Evolutionary conservation across 2,329 filamentous ascomycete genomes (phyloP).

Genomic region (Mycosphaerella sp.): DNA sequence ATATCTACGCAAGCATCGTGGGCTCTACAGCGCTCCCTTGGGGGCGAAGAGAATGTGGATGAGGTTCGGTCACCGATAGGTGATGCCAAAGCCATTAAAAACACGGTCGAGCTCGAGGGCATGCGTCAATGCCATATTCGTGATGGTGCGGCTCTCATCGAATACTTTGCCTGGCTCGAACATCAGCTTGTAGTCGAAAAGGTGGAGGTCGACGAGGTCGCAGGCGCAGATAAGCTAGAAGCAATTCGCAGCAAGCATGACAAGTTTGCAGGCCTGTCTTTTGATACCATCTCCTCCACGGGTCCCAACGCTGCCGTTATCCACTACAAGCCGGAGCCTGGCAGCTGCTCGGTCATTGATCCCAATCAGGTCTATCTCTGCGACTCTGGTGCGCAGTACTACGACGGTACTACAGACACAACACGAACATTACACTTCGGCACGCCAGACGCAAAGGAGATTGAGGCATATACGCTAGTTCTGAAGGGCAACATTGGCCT

Average conservation of each 20-base stretch:
- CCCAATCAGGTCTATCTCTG: slow-evolving; percentile 84
- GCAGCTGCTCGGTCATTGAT: slow-evolving; percentile 75
- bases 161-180: slow-evolving; percentile 97
- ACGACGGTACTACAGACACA: slow-evolving; percentile 92
- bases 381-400: slow-evolving; percentile 94
- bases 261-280: slow-evolving; percentile 82
- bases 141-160: slow-evolving; percentile 81
- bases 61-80: slow-evolving; percentile 80
- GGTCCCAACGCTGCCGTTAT: slow-evolving; percentile 91
- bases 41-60: slow-evolving; percentile 77
- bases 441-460: slow-evolving; percentile 73
- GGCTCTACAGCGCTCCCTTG: slow-evolving; percentile 80
- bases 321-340: slow-evolving; percentile 85
- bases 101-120: slow-evolving; percentile 77
- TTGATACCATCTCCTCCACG: slow-evolving; percentile 92
- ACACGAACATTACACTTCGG: slow-evolving; percentile 92
- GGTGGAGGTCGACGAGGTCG: slow-evolving; percentile 72
- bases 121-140: slow-evolving; percentile 93
- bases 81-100: slow-evolving; percentile 93
- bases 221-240: slow-evolving; percentile 87
- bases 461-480: slow-evolving; percentile 85
- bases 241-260: slow-evolving; percentile 61
- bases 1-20: slow-evolving; percentile 88
- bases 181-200: slow-evolving; percentile 69
- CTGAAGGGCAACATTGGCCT: slow-evolving; percentile 78